These are phyloP conservation scores for Fusarium keratoplasticum DNA, from an alignment of 2,329 filamentous ascomycete species.

Conservation along the genomic window DNA sequence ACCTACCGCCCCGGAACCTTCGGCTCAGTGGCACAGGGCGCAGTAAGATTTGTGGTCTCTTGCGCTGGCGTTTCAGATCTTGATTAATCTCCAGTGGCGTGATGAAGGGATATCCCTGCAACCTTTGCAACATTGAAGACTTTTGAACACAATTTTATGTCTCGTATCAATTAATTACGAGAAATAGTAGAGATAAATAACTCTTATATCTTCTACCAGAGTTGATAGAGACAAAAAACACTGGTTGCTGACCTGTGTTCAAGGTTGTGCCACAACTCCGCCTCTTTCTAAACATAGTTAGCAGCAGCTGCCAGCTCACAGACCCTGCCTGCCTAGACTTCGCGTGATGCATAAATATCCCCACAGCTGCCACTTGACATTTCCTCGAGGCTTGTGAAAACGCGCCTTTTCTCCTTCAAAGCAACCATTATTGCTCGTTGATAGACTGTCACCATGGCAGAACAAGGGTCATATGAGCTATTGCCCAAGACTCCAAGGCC, in stretches of 20 bases:
- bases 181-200: fast-evolving
- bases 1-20: neutral
- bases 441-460: neutral
- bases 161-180: neutral
- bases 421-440: neutral
- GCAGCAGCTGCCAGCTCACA: neutral
- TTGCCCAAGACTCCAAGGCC: neutral
- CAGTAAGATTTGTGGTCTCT: neutral
- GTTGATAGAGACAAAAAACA: neutral
- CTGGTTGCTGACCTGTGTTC: neutral
- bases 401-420: neutral
- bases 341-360: neutral
- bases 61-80: neutral
- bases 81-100: neutral
- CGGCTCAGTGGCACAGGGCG: neutral
- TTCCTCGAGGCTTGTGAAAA: neutral
- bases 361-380: neutral
- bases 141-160: neutral
- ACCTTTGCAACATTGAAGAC: neutral
- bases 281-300: neutral
- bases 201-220: neutral
- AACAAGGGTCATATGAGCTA: neutral
- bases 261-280: neutral
- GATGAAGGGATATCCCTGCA: neutral
- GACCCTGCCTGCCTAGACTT: neutral